phyloP scores from a whole-genome alignment of 805 yeast genomes.

The Tetrapisispora pingtungensis region DNA sequence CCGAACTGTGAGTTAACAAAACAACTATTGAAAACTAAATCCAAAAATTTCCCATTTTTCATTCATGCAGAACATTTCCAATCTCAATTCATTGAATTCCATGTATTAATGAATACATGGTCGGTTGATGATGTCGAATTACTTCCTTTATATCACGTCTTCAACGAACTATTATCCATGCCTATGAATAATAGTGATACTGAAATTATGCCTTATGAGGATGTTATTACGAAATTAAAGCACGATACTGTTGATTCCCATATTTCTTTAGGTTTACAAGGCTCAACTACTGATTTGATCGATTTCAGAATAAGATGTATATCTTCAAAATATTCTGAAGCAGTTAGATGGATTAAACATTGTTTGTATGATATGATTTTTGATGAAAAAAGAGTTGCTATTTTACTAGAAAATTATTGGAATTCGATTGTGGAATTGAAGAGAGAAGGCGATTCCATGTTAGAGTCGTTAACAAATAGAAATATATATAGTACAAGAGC shows the following conservation, averaged over 20 bases:
- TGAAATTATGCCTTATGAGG: constrained; percentile 50
- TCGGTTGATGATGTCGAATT: constrained; percentile 38
- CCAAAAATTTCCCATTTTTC: constrained; percentile 50
- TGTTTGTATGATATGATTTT: constrained; percentile 57
- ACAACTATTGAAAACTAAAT: constrained; percentile 26
- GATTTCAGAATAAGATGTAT: constrained; percentile 53
- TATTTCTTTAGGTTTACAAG: constrained; percentile 47
- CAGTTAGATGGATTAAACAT: constrained; percentile 68
- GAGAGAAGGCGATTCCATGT: constrained; percentile 42
- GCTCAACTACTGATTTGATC: constrained; percentile 56
- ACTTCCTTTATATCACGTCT: constrained; percentile 55
- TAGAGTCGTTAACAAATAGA: constrained; percentile 51
- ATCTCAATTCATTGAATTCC: constrained; percentile 68
- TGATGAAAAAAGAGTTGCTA: constrained; percentile 61
- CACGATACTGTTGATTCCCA: constrained; percentile 58
- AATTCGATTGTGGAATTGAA: constrained; percentile 31
- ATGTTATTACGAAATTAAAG: constrained; percentile 64
- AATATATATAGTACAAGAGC: constrained; percentile 49
- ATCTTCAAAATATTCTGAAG: constrained; percentile 49
- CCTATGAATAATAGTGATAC: constrained; percentile 63
- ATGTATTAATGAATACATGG: constrained; percentile 47
- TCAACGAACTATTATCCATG: constrained; percentile 58
- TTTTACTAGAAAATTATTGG: constrained; percentile 37
- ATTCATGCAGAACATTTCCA: constrained; percentile 71
- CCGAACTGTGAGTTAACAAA: constrained; percentile 25